Evolutionary conservation across 2,329 filamentous ascomycete genomes (phyloP), one percentile per base, ranked within the genome.

Genomic region (Pyrenophora tritici-repentis): DNA sequence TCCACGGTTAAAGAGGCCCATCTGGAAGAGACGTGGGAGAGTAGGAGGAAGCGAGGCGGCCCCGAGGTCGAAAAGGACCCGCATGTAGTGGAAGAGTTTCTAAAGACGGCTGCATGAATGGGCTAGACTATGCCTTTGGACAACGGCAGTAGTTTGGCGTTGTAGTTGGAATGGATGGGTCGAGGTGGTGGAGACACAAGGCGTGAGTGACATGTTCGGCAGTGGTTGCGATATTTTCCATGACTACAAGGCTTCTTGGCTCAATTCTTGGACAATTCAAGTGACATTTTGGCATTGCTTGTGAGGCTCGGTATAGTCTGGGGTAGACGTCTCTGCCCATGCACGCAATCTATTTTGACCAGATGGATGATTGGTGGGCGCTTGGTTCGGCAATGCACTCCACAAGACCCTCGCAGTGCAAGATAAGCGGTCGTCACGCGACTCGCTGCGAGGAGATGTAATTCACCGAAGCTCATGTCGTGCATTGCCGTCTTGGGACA

Each of bases 41-140:
- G 65, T 47, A 58, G 37, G 29, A 50, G 40, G 20, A 56, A 53
- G n/a, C 60, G 65, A 53, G 50, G 57, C 12, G 42, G 40, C 4
- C 51, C 57, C 29, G 43, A 50, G 6, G 49, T 53, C 14, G 66
- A 71, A 35, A 42, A 56, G 1, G 70, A 71, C 34, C 58, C 59
- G 8, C 65, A 70, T 52, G 64, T 71, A 14, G 39, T 71, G 6
- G 62, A 65, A 6, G 65, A 71, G 42, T 42, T 72, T 42, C 54
- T 62, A 35, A 42, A 55, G 14, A 37, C 48, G 24, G 58, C 65
- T 17, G 55, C 50, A 20, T 43, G 49, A 29, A 34, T 35, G 33
- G 40, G 22, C 39, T 34, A 24, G 46, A 50, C 47, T 31, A 17
- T 42, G 20, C n/a, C 18, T 18, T 47, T 37, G 35, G 37, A 34